Percentiles rank a stretch among this genome's conserved stretches.
Evolutionary conservation across 1,284 basidiomycete species (phyloP).

Genomic region (Microbotryum intermedium): DNA sequence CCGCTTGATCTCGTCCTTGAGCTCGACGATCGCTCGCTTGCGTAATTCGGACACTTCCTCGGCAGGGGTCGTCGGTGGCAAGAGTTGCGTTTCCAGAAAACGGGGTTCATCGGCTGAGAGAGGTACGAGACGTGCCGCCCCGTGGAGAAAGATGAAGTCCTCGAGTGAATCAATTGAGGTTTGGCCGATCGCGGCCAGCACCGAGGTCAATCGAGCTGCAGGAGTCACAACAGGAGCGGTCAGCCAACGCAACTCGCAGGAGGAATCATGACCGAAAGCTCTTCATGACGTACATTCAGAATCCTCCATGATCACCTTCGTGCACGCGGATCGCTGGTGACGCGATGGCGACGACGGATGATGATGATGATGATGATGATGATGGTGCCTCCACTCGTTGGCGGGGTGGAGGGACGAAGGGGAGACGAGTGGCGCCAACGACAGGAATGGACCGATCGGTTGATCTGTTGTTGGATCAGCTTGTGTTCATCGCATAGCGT

Average conservation of each 20-base stretch:
- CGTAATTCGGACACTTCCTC: neutral
- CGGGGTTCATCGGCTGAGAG: neutral
- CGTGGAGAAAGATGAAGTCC: conserved; percentile 21
- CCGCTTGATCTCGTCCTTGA: neutral
- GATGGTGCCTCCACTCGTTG: too few relatives aligned
- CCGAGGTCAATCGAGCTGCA: conserved; percentile 2
- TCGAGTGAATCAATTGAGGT: conserved; percentile 23
- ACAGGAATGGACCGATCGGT: too few relatives aligned
- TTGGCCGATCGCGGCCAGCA: conserved; percentile 22
- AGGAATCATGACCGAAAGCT: too few relatives aligned
- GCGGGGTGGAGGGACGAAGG: too few relatives aligned
- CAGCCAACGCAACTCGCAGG: too few relatives aligned
- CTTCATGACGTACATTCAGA: neutral
- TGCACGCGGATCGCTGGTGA: neutral
- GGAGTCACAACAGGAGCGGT: conserved; percentile 2
- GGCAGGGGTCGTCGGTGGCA: neutral
- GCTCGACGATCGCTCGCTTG: neutral
- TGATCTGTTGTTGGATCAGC: too few relatives aligned
- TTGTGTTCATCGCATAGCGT: too few relatives aligned
- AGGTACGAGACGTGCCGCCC: conserved; percentile 14
- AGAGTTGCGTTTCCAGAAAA: neutral
- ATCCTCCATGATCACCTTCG: neutral
- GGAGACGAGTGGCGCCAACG: too few relatives aligned
- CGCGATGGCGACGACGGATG: neutral
- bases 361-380: too few relatives aligned